Evolutionary conservation across 768 basidiomycete genomes (phyloP).

Genomic region (Mycena vulgaris): DNA sequence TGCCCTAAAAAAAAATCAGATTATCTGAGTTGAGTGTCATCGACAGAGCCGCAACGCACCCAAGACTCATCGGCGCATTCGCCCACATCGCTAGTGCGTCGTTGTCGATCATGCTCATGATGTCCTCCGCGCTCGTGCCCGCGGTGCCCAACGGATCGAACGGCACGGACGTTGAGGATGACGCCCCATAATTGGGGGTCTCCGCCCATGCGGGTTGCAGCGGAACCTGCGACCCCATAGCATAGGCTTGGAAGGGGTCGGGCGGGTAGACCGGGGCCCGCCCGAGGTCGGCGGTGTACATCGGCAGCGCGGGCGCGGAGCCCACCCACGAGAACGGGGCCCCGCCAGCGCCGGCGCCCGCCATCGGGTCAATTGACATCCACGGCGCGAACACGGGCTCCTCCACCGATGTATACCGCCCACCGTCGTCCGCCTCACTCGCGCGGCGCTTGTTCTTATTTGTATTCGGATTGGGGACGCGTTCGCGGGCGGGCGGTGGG

Average conservation of each 20-base stretch:
- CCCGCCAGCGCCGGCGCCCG: too few relatives aligned
- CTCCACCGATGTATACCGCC: background rate
- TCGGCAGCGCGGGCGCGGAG: conserved; percentile 55
- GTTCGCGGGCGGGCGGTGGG: background rate
- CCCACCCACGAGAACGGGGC: conserved; percentile 28
- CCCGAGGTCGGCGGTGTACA: conserved; percentile 61
- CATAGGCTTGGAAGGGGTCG: background rate
- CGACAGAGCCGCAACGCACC: too few relatives aligned
- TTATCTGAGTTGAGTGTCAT: too few relatives aligned
- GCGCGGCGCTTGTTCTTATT: background rate
- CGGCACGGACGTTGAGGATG: too few relatives aligned
- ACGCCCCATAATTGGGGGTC: too few relatives aligned
- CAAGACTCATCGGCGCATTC: conserved; percentile 60
- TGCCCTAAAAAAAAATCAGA: too few relatives aligned
- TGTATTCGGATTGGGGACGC: background rate
- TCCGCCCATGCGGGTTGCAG: background rate
- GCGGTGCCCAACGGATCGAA: background rate
- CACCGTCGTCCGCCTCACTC: background rate
- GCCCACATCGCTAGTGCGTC: conserved; percentile 67
- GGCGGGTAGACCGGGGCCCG: conserved; percentile 53
- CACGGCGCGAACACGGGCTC: background rate
- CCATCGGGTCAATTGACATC: too few relatives aligned
- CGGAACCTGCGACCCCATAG: background rate
- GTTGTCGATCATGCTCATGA: conserved; percentile 42
- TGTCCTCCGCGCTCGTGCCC: background rate